phyloP scores from a whole-genome alignment of 2,329 filamentous ascomycete genomes.

The Ceratocystis alfenasii region DNA sequence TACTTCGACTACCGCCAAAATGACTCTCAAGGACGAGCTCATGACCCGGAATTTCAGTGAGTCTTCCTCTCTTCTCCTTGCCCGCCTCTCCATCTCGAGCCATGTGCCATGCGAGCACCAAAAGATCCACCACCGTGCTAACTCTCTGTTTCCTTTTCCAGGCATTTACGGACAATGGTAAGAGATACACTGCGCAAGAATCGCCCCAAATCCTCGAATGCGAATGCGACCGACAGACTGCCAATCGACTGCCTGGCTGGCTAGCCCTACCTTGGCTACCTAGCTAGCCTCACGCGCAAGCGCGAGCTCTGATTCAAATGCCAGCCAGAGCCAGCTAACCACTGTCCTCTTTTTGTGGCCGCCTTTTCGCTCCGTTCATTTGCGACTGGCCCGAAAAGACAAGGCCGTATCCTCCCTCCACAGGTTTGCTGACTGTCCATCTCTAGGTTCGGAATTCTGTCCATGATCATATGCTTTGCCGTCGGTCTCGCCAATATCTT shows the following conservation, averaged over 20 bases:
- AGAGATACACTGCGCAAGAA: slow-evolving; percentile 28
- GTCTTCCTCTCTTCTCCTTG: slow-evolving; percentile 28
- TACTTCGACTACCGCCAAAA: slow-evolving; percentile 32
- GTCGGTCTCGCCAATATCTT: slow-evolving; percentile 59
- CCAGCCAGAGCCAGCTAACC: too few relatives aligned
- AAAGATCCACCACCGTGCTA: slow-evolving; percentile 4
- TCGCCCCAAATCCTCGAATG: neutral
- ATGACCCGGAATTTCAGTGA: slow-evolving; percentile 62
- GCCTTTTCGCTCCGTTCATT: too few relatives aligned
- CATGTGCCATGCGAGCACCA: slow-evolving; percentile 5
- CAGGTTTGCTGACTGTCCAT: slow-evolving; percentile 5
- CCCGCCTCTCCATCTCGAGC: slow-evolving; percentile 4
- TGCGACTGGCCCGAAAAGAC: too few relatives aligned
- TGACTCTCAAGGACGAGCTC: slow-evolving; percentile 62
- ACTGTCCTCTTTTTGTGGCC: too few relatives aligned
- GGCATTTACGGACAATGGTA: slow-evolving; percentile 69
- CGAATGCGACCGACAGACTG: neutral
- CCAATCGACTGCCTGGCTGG: neutral
- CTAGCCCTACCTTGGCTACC: neutral
- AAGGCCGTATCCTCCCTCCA: too few relatives aligned
- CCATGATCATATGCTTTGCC: slow-evolving; percentile 59
- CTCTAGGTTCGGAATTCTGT: slow-evolving; percentile 54
- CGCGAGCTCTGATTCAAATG: too few relatives aligned
- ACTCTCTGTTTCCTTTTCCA: slow-evolving; percentile 27
- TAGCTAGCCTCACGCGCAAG: too few relatives aligned